Base-by-base conservation (phyloP, 345 rosid genomes). In the Punica granatum region DNA sequence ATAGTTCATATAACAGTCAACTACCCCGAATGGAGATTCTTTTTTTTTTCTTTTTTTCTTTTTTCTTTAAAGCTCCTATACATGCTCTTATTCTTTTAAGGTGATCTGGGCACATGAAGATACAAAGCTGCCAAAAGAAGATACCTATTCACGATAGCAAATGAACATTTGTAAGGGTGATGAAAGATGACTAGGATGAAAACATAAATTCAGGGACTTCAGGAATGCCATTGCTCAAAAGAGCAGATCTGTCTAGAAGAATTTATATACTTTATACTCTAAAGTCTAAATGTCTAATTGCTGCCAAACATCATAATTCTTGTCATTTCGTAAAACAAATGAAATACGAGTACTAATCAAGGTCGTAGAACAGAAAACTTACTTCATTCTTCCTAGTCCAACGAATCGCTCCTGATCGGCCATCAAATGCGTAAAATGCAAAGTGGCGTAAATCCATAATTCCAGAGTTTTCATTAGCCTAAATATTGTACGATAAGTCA, bases 311-410 rank as follows among this genome's bases (percentile, higher is more conserved):
- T 28, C 61, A 56, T 11, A 37, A 37, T 33, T 56, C 2, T 30
- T 4, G 19, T 30, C 61, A 56, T 56, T 30, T 56, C 25, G 19
- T 28, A 3, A 63, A 66, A 30, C 59, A 70, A 37, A 51, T 34
- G 68, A 44, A 16, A 67, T 18, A 59, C n/a, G n/a, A n/a, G n/a
- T n/a, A n/a, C n/a, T 19, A 49, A 60, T n/a, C 37, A 63, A 62
- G 36, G 36, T 72, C 28, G 66, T 8, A 30, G 30, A 32, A 44
- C 41, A 64, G 64, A 63, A n/a, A 41, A 48, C 65, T 58, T 61
- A 95, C 98, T 87, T 95, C 98, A 80, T 81, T 95, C 83, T 87
- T 92, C 78, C 91, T 90, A 53, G 83, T 90, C 99, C 99, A 95
- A 66, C 94, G 77, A 69, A 76, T 77, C 37, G 15, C 63, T 56